These are phyloP conservation scores for Lachancea quebecensis DNA, from an alignment of 805 yeast genomes.

Conservation along the genomic window DNA sequence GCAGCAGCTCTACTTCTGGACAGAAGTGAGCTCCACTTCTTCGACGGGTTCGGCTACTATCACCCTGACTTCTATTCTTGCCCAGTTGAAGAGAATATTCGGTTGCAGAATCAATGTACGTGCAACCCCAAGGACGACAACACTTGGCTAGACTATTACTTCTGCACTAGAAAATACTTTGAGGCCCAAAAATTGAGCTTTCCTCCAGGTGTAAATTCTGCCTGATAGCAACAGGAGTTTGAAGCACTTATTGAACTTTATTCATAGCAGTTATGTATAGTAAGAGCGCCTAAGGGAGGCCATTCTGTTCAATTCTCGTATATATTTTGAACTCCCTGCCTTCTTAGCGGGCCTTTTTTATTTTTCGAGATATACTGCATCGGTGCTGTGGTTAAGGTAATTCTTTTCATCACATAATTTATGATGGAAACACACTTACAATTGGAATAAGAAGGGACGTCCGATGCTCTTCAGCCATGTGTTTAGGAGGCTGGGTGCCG, in stretches of 20 bases:
- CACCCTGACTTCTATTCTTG: slow-evolving; percentile 64
- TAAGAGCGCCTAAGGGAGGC: no score
- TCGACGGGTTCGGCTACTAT: slow-evolving; percentile 68
- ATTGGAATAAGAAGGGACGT: background rate
- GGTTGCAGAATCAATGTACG: slow-evolving; percentile 54
- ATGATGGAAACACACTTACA: no score
- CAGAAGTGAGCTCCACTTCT: slow-evolving; percentile 55
- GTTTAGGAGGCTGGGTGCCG: background rate
- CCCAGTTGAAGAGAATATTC: slow-evolving; percentile 48
- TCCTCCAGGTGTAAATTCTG: slow-evolving; percentile 15
- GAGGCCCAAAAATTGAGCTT: slow-evolving; percentile 24
- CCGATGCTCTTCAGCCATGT: background rate
- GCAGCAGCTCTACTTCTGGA: slow-evolving; percentile 59
- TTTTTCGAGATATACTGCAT: background rate
- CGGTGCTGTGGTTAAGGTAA: no score
- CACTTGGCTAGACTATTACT: slow-evolving; percentile 63
- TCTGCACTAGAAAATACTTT: slow-evolving; percentile 59
- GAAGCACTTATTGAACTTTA: no score
- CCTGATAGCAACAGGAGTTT: background rate
- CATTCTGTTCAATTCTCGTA: background rate
- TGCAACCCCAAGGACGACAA: slow-evolving; percentile 55
- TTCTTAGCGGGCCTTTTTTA: background rate
- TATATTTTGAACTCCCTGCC: background rate
- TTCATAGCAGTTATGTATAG: no score
- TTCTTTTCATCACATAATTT: no score